These are phyloP conservation scores for Papilionanthe hybrid DNA, from an alignment of 116 monocot genomes.

Conservation along the genomic window DNA sequence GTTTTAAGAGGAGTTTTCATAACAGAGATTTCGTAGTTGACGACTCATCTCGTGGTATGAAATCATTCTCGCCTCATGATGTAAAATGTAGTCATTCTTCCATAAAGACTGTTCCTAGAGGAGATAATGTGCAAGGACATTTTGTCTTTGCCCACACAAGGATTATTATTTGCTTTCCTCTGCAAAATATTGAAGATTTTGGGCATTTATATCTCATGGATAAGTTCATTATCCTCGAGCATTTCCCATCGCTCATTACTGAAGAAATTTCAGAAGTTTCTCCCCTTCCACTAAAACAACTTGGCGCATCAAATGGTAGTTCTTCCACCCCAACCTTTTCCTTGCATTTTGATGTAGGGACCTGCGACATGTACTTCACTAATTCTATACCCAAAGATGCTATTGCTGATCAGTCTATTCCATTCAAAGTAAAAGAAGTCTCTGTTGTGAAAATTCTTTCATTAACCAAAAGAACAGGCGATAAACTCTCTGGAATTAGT, in stretches of 20 bases:
- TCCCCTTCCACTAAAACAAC: constrained; percentile 14
- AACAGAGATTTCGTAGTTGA: constrained; percentile 15
- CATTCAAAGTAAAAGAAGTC: constrained; percentile 14
- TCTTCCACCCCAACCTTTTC: constrained; percentile 34
- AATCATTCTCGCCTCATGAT: constrained; percentile 16
- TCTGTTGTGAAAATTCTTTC: constrained; percentile 53
- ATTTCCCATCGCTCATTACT: constrained; percentile 28
- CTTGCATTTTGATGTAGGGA: constrained; percentile 43
- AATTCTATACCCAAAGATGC: constrained; percentile 17
- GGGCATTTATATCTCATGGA: constrained; percentile 34
- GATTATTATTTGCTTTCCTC: constrained; percentile 69
- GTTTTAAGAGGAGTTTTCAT: constrained; percentile 18
- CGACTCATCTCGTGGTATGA: not conserved
- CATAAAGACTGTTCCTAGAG: constrained; percentile 14
- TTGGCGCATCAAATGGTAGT: constrained; percentile 21
- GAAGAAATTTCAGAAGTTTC: constrained; percentile 17
- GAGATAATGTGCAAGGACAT: constrained; percentile 46
- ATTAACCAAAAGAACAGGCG: constrained; percentile 18
- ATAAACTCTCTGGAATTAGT: constrained; percentile 33
- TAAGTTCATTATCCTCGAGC: constrained; percentile 68
- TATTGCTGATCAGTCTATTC: constrained; percentile 5
- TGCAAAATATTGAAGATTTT: constrained; percentile 23
- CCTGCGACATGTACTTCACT: constrained; percentile 61
- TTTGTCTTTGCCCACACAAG: constrained; percentile 54
- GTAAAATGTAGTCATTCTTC: constrained; percentile 16